Evolutionary conservation across 768 basidiomycete genomes (phyloP).

Genomic region (Infundibulicybe gibba): DNA sequence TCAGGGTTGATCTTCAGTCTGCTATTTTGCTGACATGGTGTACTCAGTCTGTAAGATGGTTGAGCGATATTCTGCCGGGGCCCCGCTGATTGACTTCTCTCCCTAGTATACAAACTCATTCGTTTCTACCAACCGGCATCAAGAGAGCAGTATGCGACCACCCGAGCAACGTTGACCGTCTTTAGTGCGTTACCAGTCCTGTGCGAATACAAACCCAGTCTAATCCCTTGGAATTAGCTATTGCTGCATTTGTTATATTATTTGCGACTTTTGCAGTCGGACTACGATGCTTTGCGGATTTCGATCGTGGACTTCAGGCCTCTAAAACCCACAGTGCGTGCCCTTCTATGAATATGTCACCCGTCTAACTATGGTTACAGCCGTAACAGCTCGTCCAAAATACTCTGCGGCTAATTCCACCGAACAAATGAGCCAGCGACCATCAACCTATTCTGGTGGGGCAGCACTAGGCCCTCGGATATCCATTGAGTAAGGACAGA

Average conservation of each 20-base stretch:
- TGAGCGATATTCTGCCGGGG: background rate
- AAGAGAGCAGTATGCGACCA: constrained; percentile 54
- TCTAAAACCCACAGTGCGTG: constrained; percentile 77
- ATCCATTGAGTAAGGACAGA: constrained; percentile 63
- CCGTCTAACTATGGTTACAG: constrained; percentile 26
- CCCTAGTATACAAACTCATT: constrained; percentile 77
- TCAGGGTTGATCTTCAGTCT: background rate
- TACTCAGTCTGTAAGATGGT: constrained; percentile 34
- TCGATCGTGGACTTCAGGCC: constrained; percentile 70
- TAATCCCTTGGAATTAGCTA: constrained; percentile 38
- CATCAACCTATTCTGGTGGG: constrained; percentile 51
- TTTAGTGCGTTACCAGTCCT: constrained; percentile 57
- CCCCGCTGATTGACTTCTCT: constrained; percentile 2
- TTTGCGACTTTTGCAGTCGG: constrained; percentile 75
- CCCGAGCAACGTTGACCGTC: constrained; percentile 72
- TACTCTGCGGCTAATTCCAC: constrained; percentile 37
- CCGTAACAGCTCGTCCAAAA: constrained; percentile 43
- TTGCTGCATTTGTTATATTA: constrained; percentile 72
- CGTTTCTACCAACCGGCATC: constrained; percentile 73
- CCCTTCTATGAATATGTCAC: constrained; percentile 17
- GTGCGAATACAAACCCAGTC: background rate
- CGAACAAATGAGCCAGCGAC: constrained; percentile 42
- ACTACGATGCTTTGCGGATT: constrained; percentile 76
- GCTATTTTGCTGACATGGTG: constrained; percentile 2
- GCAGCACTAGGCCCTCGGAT: constrained; percentile 56